Evolutionary conservation across 2,329 filamentous ascomycete genomes (phyloP).

Genomic region (Clarireedia homoeocarpa): DNA sequence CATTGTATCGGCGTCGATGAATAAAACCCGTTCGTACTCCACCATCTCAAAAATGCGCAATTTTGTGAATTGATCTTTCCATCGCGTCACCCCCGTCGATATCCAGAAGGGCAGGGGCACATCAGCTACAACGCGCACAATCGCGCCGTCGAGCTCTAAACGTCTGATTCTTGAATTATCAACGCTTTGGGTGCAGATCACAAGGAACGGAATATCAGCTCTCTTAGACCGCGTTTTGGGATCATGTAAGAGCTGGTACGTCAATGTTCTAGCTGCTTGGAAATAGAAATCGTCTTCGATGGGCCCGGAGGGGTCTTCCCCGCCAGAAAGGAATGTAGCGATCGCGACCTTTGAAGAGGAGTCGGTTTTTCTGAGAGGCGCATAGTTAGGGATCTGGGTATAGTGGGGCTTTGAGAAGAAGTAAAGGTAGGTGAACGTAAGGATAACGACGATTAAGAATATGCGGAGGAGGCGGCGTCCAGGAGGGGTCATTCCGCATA

Average conservation of each 20-base stretch:
- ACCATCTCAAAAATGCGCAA: slow-evolving; percentile 35
- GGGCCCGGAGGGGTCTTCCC: slow-evolving; percentile 13
- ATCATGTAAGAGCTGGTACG: slow-evolving; percentile 36
- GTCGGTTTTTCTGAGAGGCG: background rate
- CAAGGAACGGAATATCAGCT: slow-evolving; percentile 20
- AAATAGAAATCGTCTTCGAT: slow-evolving; percentile 33
- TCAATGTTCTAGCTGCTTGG: slow-evolving; percentile 31
- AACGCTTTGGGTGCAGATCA: background rate
- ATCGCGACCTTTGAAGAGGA: slow-evolving; percentile 22
- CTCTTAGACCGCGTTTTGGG: slow-evolving; percentile 29
- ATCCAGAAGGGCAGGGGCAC: slow-evolving; percentile 31
- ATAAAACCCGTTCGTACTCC: slow-evolving; percentile 35
- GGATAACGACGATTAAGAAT: background rate
- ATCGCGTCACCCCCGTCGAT: slow-evolving; percentile 31
- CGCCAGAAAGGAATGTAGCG: slow-evolving; percentile 33
- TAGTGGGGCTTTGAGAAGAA: background rate
- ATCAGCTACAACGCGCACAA: slow-evolving; percentile 31
- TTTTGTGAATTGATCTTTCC: slow-evolving; percentile 38
- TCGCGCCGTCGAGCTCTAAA: slow-evolving; percentile 23
- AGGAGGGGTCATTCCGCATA: background rate
- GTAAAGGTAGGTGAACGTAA: background rate
- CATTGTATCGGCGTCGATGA: slow-evolving; percentile 37
- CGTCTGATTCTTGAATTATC: background rate
- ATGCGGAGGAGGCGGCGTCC: background rate
- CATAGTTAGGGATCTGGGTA: background rate